Base-by-base conservation (phyloP, 257 asterid genomes). In the Solanum sejunctum region DNA sequence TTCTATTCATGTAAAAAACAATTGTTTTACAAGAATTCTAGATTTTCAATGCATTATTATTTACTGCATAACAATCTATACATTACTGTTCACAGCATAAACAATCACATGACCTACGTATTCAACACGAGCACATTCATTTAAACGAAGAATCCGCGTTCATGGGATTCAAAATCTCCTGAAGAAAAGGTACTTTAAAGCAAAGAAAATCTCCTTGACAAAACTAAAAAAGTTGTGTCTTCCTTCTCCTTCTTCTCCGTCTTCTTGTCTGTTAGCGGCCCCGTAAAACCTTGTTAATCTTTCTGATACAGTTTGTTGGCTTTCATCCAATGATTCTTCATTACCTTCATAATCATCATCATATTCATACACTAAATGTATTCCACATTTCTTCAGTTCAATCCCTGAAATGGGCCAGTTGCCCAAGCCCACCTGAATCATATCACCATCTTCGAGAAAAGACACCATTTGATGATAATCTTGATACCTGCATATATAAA, bases 331-430 rank as follows among this genome's bases (percentile, higher is more conserved):
- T 7, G 39, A 52, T 23, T 78, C 84, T 78, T 88, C 91, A 23
- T 82, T 64, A 32, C 91, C 89, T 41, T 86, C 91, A 78, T 67
- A 86, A 52, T 88, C 64, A 54, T 88, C 91, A 11, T 88, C 91
- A 83, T 80, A 39, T 85, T 88, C 89, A 16, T 81, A 86, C 52
- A 88, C 82, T 28, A 88, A 83, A 80, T 79, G 70, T 39, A 86
- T 78, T 36, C 91, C 91, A 43, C 82, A 56, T 51, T 82, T 83
- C 81, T 84, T 86, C 64, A 88, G 81, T 80, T 84, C 81, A 69
- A 88, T 80, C 66, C 89, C 88, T 21, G 61, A 47, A 79, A 77
- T 10, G 16, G 85, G 86, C 36, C 57, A 81, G 71, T 56, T 69
- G 54, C 83, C 45, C 78, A 82, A 73, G 12, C 54, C 69, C 6